Percentiles rank a stretch among this genome's conserved stretches.
Conservation (phyloP, 129 eudicot genomes). For the Saposhnikovia divaricata region DNA sequence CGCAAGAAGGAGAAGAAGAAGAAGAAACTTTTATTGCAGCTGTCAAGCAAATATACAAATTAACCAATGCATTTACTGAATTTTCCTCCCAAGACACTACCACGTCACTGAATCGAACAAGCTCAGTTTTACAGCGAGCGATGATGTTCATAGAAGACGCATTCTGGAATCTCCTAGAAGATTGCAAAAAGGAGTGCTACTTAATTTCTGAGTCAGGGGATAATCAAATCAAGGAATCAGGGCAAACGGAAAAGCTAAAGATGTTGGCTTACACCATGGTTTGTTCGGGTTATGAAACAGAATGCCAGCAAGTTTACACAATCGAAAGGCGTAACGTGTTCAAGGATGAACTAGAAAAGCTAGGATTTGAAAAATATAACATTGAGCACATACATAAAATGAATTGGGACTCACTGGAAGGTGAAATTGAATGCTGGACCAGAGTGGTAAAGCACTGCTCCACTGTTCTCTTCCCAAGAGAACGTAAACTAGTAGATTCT, state of each 20-base stretch:
- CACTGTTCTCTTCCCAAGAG: slow-evolving; percentile 36
- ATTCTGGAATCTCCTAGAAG: slow-evolving; percentile 32
- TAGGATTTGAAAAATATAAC: slow-evolving; percentile 44
- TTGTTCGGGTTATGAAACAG: slow-evolving; percentile 48
- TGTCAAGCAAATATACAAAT: slow-evolving; percentile 29
- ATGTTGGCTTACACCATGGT: slow-evolving; percentile 44
- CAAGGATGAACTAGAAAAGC: slow-evolving; percentile 27
- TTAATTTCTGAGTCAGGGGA: slow-evolving; percentile 3
- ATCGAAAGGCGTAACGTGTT: slow-evolving; percentile 38
- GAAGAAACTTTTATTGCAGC: slow-evolving; percentile 41
- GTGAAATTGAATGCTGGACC: slow-evolving; percentile 63
- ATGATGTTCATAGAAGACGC: slow-evolving; percentile 62
- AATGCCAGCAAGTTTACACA: slow-evolving; percentile 56
- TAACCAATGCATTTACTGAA: slow-evolving; percentile 33
- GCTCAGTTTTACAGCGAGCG: slow-evolving; percentile 42
- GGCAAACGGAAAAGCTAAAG: slow-evolving; percentile 29
- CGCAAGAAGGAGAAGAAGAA: slow-evolving; percentile 33
- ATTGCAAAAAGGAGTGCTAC: background rate
- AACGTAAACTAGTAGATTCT: slow-evolving; percentile 33
- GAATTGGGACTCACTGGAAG: slow-evolving; percentile 60
- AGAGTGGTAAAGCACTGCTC: slow-evolving; percentile 49
- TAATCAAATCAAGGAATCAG: slow-evolving; percentile 19
- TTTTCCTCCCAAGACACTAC: slow-evolving; percentile 27
- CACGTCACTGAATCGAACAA: slow-evolving; percentile 26
- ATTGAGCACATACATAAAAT: slow-evolving; percentile 57